Evolutionary conservation across 768 basidiomycete genomes (phyloP), one percentile per base, ranked within the genome.

Genomic region (Suillus hirtellus): DNA sequence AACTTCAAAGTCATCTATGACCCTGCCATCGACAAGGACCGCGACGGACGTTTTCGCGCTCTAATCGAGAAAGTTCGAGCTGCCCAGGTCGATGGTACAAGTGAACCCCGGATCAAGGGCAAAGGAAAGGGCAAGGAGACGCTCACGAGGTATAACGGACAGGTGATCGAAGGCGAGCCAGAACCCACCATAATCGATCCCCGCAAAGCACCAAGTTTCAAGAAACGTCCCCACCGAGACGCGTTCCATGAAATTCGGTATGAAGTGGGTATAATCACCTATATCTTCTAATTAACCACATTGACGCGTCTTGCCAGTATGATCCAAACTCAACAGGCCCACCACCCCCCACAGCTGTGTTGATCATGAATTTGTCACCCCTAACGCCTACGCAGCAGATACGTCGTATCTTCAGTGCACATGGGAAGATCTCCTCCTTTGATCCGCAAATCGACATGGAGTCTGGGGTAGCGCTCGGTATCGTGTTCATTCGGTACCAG

Each of bases 401-500:
- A 60, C 83, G 86, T 27, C 81, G 84, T 4, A 84, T 89, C 70
- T 89, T 96, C 70, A 71, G 80, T 6, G 64, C 77, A 10, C 81
- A 89, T 70, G 95, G 94, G 1, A 71, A 77, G 17, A 78, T 95
- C 62, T 62, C 77, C 7, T 82, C 86, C 3, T 87, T 93, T 63
- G 92, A 95, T 63, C 82, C 88, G 12, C 90, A 94, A 69, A 85
- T 90, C 63, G 91, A 96, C 76, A 82, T 83, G 62, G 81, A 82
- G 59, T 93, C 87, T n/a, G 95, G 95, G 3, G 88, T 86, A 56
- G 85, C 89, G 1, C 83, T 97, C 1, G 95, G 96, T 2, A 84
- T 98, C 47, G 85, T 93, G 47, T 86, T 85, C 70, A 82, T 98
- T 66, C 85, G 84, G 66, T 98, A 78, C 70, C 70, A 75, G 19